phyloP scores from a whole-genome alignment of 1,284 basidiomycete genomes.

The Fomes fomentarius region DNA sequence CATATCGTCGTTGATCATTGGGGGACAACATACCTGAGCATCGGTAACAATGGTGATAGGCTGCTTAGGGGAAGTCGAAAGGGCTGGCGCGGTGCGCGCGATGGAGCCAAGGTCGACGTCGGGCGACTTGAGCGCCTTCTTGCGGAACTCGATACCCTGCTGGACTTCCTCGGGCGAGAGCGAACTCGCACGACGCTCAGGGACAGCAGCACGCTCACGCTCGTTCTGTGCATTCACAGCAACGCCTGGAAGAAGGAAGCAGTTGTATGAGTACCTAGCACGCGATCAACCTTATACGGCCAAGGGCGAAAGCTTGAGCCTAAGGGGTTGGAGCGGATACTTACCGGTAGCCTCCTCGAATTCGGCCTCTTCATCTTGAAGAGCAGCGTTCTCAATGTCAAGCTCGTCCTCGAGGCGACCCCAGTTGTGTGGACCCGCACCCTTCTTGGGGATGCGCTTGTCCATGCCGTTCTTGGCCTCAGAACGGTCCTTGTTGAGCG shows the following conservation, averaged over 20 bases:
- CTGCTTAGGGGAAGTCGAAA: constrained; percentile 64
- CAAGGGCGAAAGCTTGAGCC: not conserved
- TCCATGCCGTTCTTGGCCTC: constrained; percentile 78
- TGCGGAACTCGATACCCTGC: constrained; percentile 65
- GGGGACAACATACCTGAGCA: constrained; percentile 38
- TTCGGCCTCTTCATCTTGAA: constrained; percentile 52
- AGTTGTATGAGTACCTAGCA: not conserved
- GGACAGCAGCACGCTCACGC: constrained; percentile 8
- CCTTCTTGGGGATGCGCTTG: constrained; percentile 77
- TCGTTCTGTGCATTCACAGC: constrained; percentile 12
- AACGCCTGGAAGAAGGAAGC: constrained; percentile 6
- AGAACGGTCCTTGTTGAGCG: constrained; percentile 77
- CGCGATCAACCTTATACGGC: not conserved
- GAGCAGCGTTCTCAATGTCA: constrained; percentile 56
- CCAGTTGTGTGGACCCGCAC: constrained; percentile 85
- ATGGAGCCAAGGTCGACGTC: constrained; percentile 76
- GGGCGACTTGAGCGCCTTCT: constrained; percentile 64
- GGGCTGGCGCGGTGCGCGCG: constrained; percentile 79
- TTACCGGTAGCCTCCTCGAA: constrained; percentile 36
- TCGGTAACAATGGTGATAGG: constrained; percentile 39
- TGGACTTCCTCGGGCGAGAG: constrained; percentile 70
- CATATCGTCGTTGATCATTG: too few relatives aligned
- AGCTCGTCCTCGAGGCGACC: constrained; percentile 70
- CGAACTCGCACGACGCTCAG: constrained; percentile 38
- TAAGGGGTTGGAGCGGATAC: constrained; percentile 1